These are phyloP conservation scores for Paraconiothyrium sp. DNA, from an alignment of 2,329 filamentous ascomycete species.

Conservation along the genomic window DNA sequence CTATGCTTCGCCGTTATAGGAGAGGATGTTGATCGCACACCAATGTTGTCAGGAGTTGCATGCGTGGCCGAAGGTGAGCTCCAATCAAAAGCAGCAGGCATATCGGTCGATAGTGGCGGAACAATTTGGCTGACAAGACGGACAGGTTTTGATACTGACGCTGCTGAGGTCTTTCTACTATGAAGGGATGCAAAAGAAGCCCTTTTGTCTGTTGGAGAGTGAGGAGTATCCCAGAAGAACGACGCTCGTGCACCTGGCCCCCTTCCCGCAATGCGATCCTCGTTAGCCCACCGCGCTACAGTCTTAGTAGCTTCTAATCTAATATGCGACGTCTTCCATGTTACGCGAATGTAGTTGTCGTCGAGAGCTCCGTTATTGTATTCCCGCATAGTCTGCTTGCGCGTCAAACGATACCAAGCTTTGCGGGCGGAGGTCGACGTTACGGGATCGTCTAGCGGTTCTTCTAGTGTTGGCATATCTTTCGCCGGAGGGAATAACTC, in stretches of 20 bases:
- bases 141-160: slow-evolving; percentile 27
- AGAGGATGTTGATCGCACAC: slow-evolving; percentile 26
- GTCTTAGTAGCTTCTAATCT: slow-evolving; percentile 47
- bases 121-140: slow-evolving; percentile 30
- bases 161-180: slow-evolving; percentile 35
- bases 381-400: slow-evolving; percentile 50
- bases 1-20: slow-evolving; percentile 29
- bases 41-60: slow-evolving; percentile 30
- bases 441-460: slow-evolving; percentile 42
- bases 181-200: slow-evolving; percentile 22
- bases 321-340: slow-evolving; percentile 47
- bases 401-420: slow-evolving; percentile 52
- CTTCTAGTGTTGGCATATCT: slow-evolving; percentile 19
- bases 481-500: slow-evolving; percentile 37
- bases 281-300: slow-evolving; percentile 47
- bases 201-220: slow-evolving; percentile 29
- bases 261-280: slow-evolving; percentile 50
- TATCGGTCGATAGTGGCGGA: slow-evolving; percentile 32
- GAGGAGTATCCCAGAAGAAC: slow-evolving; percentile 50
- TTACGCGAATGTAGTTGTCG: slow-evolving; percentile 50
- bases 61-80: slow-evolving; percentile 39
- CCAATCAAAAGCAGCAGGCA: slow-evolving; percentile 46
- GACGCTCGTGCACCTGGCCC: slow-evolving; percentile 45
- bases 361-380: slow-evolving; percentile 46
- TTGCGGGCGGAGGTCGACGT: slow-evolving; percentile 48